These are phyloP conservation scores for Tulasnella sp. DNA, from an alignment of 768 basidiomycete species.

Conservation along the genomic window DNA sequence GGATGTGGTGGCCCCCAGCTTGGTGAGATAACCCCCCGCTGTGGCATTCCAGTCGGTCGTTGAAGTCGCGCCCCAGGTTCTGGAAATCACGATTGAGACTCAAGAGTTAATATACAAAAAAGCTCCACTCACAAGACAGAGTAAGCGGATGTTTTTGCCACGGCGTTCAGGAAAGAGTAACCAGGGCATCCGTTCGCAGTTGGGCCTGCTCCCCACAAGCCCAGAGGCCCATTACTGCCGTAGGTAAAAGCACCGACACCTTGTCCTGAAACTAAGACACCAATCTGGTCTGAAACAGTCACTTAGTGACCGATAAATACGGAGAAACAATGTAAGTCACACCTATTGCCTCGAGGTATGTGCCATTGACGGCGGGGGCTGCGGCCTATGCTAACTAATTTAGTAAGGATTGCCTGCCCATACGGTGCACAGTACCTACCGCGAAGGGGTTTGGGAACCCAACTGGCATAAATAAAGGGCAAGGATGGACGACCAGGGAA, in stretches of 20 bases:
- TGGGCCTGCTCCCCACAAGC: neutral
- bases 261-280: neutral
- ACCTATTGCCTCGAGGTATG: neutral
- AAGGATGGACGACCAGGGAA: neutral
- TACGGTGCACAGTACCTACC: neutral
- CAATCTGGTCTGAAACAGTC: neutral
- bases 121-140: neutral
- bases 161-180: neutral
- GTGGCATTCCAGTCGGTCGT: neutral
- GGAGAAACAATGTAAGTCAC: neutral
- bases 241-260: neutral
- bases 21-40: neutral
- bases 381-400: neutral
- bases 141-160: neutral
- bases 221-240: neutral
- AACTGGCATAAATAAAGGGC: neutral
- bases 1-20: neutral
- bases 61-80: neutral
- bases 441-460: neutral
- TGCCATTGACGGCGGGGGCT: neutral
- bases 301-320: neutral
- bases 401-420: neutral
- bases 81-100: neutral
- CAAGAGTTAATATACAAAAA: neutral
- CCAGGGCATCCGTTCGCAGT: neutral